These are phyloP conservation scores for Volvox africanus DNA, from an alignment of 139 green algal genomes.

Conservation along the genomic window DNA sequence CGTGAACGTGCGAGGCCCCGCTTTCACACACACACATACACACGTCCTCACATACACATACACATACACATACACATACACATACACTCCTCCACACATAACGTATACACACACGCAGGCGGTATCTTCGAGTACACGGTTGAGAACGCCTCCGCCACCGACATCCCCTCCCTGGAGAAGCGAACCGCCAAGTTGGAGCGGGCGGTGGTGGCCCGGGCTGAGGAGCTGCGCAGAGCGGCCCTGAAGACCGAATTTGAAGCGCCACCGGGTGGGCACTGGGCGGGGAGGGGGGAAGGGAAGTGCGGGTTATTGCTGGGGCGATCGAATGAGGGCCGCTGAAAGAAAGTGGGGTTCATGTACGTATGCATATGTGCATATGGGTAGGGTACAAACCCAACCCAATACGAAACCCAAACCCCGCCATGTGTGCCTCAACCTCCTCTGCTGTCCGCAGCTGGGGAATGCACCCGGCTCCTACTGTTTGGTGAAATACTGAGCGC, in stretches of 20 bases:
- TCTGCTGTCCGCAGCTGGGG: not conserved
- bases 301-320: not conserved
- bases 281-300: not conserved
- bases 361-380: too few relatives aligned
- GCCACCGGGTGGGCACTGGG: constrained; percentile 31
- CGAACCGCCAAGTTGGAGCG: constrained; percentile 54
- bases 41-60: not conserved
- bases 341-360: too few relatives aligned
- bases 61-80: not conserved
- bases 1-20: too few relatives aligned
- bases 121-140: constrained; percentile 72
- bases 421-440: not conserved
- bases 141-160: constrained; percentile 57
- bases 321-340: not conserved
- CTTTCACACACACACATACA: not conserved
- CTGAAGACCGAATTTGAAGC: constrained; percentile 42
- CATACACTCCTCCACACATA: not conserved
- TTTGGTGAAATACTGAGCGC: constrained; percentile 68
- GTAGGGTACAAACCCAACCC: not conserved
- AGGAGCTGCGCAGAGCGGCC: constrained; percentile 45
- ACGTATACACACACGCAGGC: constrained; percentile 47
- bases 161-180: constrained; percentile 52
- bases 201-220: constrained; percentile 56
- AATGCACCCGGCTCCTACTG: constrained; percentile 61
- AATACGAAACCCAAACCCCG: not conserved